A percentile compares a stretch with the other conserved stretches of the same genome.
Evolutionary conservation across 306 rosid genomes (phyloP).

Genomic region (Quercus rubra): DNA sequence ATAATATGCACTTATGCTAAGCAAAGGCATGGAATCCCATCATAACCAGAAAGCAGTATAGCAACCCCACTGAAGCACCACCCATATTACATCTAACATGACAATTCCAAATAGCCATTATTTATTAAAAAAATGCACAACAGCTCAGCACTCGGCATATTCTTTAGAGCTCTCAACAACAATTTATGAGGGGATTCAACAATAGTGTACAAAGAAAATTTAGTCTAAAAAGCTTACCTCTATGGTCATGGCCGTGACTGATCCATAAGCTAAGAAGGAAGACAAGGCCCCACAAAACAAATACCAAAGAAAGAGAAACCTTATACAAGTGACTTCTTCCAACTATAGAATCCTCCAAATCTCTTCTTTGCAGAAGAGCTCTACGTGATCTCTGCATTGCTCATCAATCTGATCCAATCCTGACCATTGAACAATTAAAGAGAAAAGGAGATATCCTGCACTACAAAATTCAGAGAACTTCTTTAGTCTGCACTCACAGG

Average conservation of each 20-base stretch:
- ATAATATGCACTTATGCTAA: neutral
- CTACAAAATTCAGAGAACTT: constrained; percentile 16
- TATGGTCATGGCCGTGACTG: constrained; percentile 55
- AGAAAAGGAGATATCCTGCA: constrained; percentile 32
- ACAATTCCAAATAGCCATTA: neutral
- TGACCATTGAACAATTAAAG: neutral
- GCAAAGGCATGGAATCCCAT: neutral
- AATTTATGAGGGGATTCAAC: neutral
- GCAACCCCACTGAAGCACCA: neutral
- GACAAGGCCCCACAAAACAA: constrained; percentile 65
- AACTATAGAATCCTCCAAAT: constrained; percentile 39
- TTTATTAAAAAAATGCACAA: neutral
- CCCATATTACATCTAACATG: neutral
- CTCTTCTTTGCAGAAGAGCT: constrained; percentile 75
- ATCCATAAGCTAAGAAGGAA: constrained; percentile 78
- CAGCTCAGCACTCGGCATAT: neutral
- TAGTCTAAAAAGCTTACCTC: constrained; percentile 39
- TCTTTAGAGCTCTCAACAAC: neutral
- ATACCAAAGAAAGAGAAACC: constrained; percentile 68
- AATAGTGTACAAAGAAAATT: neutral
- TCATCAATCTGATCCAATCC: constrained; percentile 53
- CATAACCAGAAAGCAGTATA: neutral
- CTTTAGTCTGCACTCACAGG: constrained; percentile 15
- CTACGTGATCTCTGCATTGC: constrained; percentile 79
- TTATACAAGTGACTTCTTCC: constrained; percentile 57